A percentile compares a stretch with the other conserved stretches of the same genome.
Conservation (phyloP, 139 green algal genomes). For the Chlorella sp. region DNA sequence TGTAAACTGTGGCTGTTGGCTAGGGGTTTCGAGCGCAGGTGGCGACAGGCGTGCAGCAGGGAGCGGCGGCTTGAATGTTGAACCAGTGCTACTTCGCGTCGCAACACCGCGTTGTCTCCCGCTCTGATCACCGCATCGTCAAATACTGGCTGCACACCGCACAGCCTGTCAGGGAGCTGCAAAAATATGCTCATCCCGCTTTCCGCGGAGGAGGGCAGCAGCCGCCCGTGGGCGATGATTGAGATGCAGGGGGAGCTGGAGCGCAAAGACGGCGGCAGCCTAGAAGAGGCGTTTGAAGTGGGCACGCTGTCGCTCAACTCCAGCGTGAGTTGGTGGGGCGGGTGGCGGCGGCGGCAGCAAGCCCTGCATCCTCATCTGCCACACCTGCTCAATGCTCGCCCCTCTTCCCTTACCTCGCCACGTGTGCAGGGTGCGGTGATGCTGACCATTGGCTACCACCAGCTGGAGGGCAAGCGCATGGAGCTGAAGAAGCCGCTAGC, state of each 20-base stretch:
- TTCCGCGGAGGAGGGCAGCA: background rate
- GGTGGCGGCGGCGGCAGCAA: background rate
- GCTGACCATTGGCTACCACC: slow-evolving; percentile 85
- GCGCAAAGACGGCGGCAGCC: slow-evolving; percentile 35
- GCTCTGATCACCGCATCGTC: too few relatives aligned
- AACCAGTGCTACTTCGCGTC: too few relatives aligned
- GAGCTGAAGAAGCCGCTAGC: slow-evolving; percentile 86
- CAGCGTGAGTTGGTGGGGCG: slow-evolving; percentile 31
- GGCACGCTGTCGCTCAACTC: slow-evolving; percentile 46
- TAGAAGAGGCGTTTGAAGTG: slow-evolving; percentile 45
- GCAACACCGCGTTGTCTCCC: too few relatives aligned
- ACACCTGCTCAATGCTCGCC: background rate
- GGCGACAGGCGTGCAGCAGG: background rate
- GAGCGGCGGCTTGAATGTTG: background rate
- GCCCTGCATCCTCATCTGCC: too few relatives aligned
- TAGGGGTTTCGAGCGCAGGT: background rate
- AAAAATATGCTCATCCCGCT: slow-evolving; percentile 39
- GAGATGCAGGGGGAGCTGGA: slow-evolving; percentile 68
- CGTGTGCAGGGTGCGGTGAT: slow-evolving; percentile 54
- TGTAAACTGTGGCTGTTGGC: too few relatives aligned
- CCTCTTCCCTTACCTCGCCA: background rate
- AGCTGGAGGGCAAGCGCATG: slow-evolving; percentile 80
- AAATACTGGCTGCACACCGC: background rate
- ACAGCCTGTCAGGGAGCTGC: too few relatives aligned
- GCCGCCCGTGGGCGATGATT: slow-evolving; percentile 53